These are phyloP conservation scores for Rubia tinctorum DNA, from an alignment of 305 asterid species.

Conservation along the genomic window DNA sequence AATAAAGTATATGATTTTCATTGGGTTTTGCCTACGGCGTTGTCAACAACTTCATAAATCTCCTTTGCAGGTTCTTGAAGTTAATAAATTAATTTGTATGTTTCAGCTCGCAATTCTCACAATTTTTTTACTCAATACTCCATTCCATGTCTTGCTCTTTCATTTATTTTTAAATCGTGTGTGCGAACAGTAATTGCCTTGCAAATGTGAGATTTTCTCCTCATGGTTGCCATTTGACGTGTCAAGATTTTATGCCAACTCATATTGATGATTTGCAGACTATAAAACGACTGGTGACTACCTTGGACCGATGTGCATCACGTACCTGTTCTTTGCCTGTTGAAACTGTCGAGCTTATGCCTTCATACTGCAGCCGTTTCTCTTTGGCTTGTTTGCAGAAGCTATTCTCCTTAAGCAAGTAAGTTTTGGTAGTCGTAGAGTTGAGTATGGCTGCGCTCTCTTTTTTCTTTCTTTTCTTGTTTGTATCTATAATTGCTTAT, in stretches of 20 bases:
- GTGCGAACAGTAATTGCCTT: background rate
- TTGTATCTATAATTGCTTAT: background rate
- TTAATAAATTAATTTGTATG: background rate
- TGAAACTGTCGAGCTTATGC: conserved; percentile 94
- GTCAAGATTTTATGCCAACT: background rate
- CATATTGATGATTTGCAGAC: conserved; percentile 46
- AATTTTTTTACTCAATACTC: background rate
- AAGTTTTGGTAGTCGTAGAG: conserved; percentile 16
- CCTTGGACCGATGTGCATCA: conserved; percentile 97
- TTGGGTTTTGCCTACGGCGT: background rate
- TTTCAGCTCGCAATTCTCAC: conserved; percentile 1
- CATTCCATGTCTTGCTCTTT: background rate
- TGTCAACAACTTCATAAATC: too few species aligned
- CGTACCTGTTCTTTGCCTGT: conserved; percentile 92
- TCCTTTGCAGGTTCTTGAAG: background rate
- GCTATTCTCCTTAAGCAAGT: conserved; percentile 90
- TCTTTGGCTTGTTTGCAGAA: conserved; percentile 94
- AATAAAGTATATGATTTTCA: background rate
- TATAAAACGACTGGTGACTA: conserved; percentile 66
- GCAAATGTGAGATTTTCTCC: background rate
- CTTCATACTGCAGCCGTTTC: conserved; percentile 95
- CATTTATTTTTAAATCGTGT: background rate
- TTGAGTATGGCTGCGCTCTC: background rate
- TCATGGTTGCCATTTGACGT: background rate
- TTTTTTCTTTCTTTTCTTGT: background rate